phyloP scores from a whole-genome alignment of 2,329 filamentous ascomycete species.

The Metarhizium guizhouense region DNA sequence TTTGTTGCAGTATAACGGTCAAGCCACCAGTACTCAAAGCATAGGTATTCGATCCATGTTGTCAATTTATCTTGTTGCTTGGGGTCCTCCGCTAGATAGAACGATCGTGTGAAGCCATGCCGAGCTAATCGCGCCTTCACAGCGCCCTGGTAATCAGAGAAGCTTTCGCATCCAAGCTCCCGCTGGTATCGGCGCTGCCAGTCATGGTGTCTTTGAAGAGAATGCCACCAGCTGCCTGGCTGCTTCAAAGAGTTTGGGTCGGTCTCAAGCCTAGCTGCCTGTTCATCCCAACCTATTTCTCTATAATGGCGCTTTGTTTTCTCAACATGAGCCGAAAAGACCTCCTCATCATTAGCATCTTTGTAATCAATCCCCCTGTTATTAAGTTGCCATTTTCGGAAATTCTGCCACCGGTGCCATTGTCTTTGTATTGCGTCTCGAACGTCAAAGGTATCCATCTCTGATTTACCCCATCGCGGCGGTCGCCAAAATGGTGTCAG shows the following conservation, averaged over 20 bases:
- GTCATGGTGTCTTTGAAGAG: constrained; percentile 1
- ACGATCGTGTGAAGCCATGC: constrained; percentile 19
- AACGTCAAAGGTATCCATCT: background rate
- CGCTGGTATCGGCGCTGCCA: constrained; percentile 5
- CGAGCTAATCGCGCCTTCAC: constrained; percentile 15
- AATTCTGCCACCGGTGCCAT: constrained; percentile 18
- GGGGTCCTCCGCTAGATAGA: constrained; percentile 20
- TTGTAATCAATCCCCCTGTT: constrained; percentile 11
- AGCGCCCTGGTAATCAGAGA: constrained; percentile 15
- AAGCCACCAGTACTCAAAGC: constrained; percentile 17
- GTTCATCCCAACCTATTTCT: background rate
- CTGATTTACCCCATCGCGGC: background rate
- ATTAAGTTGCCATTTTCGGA: constrained; percentile 21
- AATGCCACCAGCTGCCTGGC: background rate
- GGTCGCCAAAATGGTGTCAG: constrained; percentile 16
- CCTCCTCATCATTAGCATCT: constrained; percentile 9
- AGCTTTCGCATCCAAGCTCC: constrained; percentile 11
- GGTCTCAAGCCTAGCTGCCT: constrained; percentile 6
- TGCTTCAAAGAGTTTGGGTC: constrained; percentile 7
- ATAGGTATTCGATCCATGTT: constrained; percentile 31
- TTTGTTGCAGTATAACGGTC: constrained; percentile 11
- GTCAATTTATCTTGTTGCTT: constrained; percentile 22
- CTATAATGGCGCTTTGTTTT: background rate
- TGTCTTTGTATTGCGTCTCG: constrained; percentile 16
- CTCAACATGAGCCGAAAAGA: constrained; percentile 8